Percentiles rank a stretch among this genome's conserved stretches.
Evolutionary conservation across 345 rosid genomes (phyloP).

Genomic region (Corymbia maculata): DNA sequence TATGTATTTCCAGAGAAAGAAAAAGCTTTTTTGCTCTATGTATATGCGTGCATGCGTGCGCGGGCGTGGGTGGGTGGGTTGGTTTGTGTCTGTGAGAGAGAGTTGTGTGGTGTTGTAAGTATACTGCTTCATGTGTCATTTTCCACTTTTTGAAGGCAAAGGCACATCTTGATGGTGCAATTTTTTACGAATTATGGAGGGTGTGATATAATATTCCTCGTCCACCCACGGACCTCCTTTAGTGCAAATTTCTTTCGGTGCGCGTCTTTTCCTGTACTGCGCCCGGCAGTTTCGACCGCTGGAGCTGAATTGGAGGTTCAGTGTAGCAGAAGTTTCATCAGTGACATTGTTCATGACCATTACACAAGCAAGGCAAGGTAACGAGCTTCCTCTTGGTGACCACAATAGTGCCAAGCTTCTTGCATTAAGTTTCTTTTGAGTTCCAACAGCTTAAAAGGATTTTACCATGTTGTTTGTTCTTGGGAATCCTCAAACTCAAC

Average conservation of each 20-base stretch:
- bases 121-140: constrained; percentile 24
- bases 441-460: neutral
- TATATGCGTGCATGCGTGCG: neutral
- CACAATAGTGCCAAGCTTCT: neutral
- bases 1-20: neutral
- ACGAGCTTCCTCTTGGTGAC: neutral
- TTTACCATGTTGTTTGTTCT: neutral
- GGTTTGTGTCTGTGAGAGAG: neutral
- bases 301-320: neutral
- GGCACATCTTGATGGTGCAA: neutral
- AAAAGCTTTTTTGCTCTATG: neutral
- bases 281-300: neutral
- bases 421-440: neutral
- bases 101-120: neutral
- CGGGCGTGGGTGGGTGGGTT: neutral
- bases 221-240: neutral
- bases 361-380: neutral
- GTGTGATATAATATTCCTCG: constrained; percentile 1
- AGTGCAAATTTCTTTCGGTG: neutral
- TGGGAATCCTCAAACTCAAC: neutral
- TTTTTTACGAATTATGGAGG: neutral
- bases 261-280: neutral
- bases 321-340: neutral
- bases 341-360: neutral
- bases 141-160: constrained; percentile 19